Base-by-base conservation (phyloP, 78 protist genomes). In the Isochrysis galbana region DNA sequence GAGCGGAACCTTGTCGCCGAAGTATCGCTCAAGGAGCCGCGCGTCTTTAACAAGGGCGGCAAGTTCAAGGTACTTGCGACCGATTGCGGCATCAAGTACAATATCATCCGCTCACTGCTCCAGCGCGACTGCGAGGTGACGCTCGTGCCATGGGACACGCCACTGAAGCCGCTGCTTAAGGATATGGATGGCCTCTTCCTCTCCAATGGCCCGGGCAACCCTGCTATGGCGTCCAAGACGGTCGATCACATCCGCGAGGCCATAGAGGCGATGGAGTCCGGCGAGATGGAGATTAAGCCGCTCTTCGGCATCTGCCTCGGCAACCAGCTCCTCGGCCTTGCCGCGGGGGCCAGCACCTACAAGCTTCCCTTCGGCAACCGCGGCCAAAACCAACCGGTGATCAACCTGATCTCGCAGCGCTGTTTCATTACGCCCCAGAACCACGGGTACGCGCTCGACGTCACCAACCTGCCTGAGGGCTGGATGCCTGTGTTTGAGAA, bases 191-290 rank as follows among this genome's bases (percentile, higher is more conserved):
- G 97, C 44, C 89, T 97, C 44, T 98, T 98, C 96, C 89, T 96
- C 87, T 55, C 82, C 93, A 98, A 98, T 95, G 99, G 99, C 47
- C 99, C 99, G n/a, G 99, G 99, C 91, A 97, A 98, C 77, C 99
- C 99, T 25, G 48, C 93, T 29, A 42, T 95, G 38, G 91, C 93
- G 91, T 3, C 4, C 74, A 61, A 21, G 41, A 97, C 98, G 51
- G 94, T 98, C 42, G 96, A 54, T 36, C 91, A 92, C 87, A 51
- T 98, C 67, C 34, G 82, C 41, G 94, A 95, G 91, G 96, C 92
- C 7, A n/a, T 97, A 34, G 84, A 45, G 21, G 44, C 44, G 47
- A 86, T 39, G 82, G 1, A 1, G 87, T 51, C 72, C n/a, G 93
- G 69, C 44, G 7, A 5, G 78, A 26, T 0, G 51, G 26, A n/a